Percentiles rank a stretch among this genome's conserved stretches.
Conservation (phyloP, 176 grass and related monocot species). For the Elymus sibiricus region DNA sequence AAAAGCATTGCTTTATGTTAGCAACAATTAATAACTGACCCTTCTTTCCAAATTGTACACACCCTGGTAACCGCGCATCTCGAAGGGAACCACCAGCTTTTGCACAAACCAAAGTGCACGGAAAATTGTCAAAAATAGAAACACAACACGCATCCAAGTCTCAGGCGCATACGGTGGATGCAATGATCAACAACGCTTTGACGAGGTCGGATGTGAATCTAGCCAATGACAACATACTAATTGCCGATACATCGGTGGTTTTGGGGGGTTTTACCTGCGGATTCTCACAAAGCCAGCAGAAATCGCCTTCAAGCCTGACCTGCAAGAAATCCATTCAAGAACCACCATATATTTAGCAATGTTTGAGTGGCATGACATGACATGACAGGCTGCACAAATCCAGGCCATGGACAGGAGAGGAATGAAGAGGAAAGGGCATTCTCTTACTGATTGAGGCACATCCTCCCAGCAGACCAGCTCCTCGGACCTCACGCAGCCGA, state of each 20-base stretch:
- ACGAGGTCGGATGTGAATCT: not conserved
- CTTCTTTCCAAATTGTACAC: slow-evolving; percentile 80
- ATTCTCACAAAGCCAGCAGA: slow-evolving; percentile 89
- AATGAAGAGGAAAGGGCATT: not conserved
- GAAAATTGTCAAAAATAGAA: not conserved
- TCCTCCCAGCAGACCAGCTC: slow-evolving; percentile 71
- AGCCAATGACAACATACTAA: too few relatives aligned
- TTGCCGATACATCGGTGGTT: not conserved
- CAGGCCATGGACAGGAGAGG: not conserved
- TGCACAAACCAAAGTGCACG: slow-evolving; percentile 20
- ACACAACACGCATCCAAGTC: not conserved
- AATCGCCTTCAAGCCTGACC: slow-evolving; percentile 84
- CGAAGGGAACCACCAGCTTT: slow-evolving; percentile 74
- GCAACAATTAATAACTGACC: slow-evolving; percentile 17
- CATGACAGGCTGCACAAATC: not conserved
- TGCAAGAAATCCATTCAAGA: slow-evolving; percentile 6
- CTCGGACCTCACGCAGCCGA: slow-evolving; percentile 69
- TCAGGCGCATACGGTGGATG: not conserved
- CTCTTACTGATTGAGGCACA: slow-evolving; percentile 59
- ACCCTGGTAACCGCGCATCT: slow-evolving; percentile 80
- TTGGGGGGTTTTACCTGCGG: slow-evolving; percentile 33
- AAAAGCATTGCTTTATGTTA: not conserved
- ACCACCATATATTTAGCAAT: not conserved
- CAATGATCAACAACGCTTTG: not conserved
- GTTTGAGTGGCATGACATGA: not conserved